Evolutionary conservation across 1,284 basidiomycete species (phyloP), one percentile per base, ranked within the genome.

Genomic region (Megacollybia platyphylla): DNA sequence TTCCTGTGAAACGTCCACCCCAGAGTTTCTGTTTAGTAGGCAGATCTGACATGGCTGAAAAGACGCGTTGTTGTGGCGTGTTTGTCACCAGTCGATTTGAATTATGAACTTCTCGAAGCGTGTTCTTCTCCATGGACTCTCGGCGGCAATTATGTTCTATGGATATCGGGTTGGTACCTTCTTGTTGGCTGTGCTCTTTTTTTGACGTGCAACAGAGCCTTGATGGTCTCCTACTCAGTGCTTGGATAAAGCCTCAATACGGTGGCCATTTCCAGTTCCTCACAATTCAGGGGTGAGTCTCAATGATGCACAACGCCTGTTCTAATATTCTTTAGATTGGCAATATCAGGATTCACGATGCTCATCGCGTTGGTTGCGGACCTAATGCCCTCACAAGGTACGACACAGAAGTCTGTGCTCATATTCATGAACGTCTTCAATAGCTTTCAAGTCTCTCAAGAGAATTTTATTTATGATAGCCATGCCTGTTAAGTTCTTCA

Each of bases 1-100:
- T 77, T 38, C 89, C 89, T 10, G 87, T 91, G 57, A 93, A 93
- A 20, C 89, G 70, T 7, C 89, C 89, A n/a, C 85, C 85, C 85
- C 85, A 88, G 62, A 88, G 61, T 55, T 88, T 87, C 59, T 87
- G 81, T 53, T 86, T 87, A 13, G 81, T 77, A 7, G 79, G 75
- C 54, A 71, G 62, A 27, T 70, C 68, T 26, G 71, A 35, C 79
- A 79, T 77, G 31, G 42, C 40, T 13, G 44, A 43, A 36, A 28
- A 13, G 39, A 31, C 49, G 20, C 20, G 43, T 40, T 32, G 41
- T 43, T 13, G 8, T 61, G 32, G 28, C 26, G 7, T 11, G 27
- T 15, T 11, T n/a, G n/a, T 32, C 31, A 26, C 30, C 13, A 36
- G 34, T 26, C 17, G 37, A 15, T 13, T 11, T 9, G 18, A 31